These are phyloP conservation scores for Starmerella vaccinii DNA, from an alignment of 805 yeast species.

Conservation along the genomic window DNA sequence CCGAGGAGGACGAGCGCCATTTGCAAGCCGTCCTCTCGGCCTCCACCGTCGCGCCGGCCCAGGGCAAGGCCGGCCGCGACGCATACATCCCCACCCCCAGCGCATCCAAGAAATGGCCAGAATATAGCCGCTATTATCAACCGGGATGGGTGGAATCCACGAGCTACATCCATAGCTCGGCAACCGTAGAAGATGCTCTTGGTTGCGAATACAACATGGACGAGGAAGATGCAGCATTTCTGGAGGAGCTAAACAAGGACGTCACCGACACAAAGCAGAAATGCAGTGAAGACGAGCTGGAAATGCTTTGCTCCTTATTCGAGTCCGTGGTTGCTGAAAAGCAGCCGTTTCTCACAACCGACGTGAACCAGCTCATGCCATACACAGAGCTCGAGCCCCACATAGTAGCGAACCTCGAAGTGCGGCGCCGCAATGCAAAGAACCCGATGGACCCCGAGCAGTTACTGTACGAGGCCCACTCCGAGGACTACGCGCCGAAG, in stretches of 20 bases:
- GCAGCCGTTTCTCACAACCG: constrained; percentile 82
- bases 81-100: constrained; percentile 94
- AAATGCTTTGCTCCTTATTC: constrained; percentile 58
- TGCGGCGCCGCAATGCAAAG: constrained; percentile 34
- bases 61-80: constrained; percentile 21
- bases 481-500: constrained; percentile 23
- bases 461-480: constrained; percentile 23
- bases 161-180: constrained; percentile 75
- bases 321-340: constrained; percentile 66
- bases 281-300: constrained; percentile 79
- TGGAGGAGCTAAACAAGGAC: constrained; percentile 34
- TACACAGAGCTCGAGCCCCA: constrained; percentile 57
- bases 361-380: constrained; percentile 63
- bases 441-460: constrained; percentile 39
- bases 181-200: constrained; percentile 89
- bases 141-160: constrained; percentile 62
- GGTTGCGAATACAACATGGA: constrained; percentile 86
- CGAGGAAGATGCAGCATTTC: constrained; percentile 69
- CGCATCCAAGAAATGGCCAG: constrained; percentile 74
- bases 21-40: constrained; percentile 83
- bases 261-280: constrained; percentile 23
- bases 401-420: constrained; percentile 31
- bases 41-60: constrained; percentile 51
- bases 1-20: constrained; percentile 95
- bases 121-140: constrained; percentile 59